phyloP scores from a whole-genome alignment of 352 stramenopile genomes.

The Phytophthora hybrid region DNA sequence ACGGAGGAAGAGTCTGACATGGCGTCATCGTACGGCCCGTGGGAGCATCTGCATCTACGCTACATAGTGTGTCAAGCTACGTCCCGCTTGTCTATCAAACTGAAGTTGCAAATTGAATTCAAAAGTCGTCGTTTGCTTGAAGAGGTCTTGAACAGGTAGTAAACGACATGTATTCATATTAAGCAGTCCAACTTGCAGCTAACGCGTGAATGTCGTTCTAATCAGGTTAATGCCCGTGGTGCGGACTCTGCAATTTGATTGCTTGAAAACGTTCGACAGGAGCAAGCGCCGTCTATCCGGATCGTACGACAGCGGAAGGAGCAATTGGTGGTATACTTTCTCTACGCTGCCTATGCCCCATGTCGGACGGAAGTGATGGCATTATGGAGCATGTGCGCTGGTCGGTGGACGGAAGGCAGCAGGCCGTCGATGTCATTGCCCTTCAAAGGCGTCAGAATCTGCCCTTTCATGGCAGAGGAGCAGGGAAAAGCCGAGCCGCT shows the following conservation, averaged over 20 bases:
- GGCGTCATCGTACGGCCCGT: no score
- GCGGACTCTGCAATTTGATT: neutral
- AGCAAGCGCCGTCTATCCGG: neutral
- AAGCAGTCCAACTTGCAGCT: neutral
- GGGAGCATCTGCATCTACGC: no score
- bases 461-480: neutral
- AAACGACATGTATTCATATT: neutral
- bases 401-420: neutral
- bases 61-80: no score
- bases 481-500: neutral
- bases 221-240: neutral
- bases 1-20: no score
- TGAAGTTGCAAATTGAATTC: neutral
- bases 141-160: no score
- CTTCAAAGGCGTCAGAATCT: neutral
- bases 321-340: neutral
- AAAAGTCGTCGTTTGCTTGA: neutral
- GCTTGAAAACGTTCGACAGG: neutral
- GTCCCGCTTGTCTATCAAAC: no score
- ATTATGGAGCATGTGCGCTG: neutral
- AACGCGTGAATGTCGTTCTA: neutral
- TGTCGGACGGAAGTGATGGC: neutral
- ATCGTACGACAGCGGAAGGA: neutral
- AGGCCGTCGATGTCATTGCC: neutral
- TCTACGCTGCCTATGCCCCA: neutral